phyloP scores from a whole-genome alignment of 1,284 basidiomycete genomes.

The Caloboletus inedulis region DNA sequence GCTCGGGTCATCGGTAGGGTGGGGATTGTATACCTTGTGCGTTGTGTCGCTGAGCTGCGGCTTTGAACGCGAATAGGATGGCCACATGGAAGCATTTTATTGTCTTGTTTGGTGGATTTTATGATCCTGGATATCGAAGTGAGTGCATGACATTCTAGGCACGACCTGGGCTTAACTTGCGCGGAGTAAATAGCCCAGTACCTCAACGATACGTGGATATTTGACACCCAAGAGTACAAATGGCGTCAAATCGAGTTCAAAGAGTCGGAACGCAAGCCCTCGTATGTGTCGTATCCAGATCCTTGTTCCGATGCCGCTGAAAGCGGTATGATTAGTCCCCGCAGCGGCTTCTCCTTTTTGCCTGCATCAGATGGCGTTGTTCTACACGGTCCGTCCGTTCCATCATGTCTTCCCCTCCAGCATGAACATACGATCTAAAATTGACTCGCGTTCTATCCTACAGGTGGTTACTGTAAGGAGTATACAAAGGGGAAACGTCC shows the following conservation, averaged over 20 bases:
- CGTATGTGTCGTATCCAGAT: constrained; percentile 42
- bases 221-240: constrained; percentile 84
- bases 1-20: constrained; percentile 76
- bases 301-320: neutral
- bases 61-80: constrained; percentile 55
- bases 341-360: constrained; percentile 88
- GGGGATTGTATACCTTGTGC: neutral
- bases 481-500: constrained; percentile 86
- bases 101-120: constrained; percentile 85
- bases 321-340: constrained; percentile 48
- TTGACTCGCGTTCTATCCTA: neutral
- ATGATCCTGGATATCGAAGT: constrained; percentile 80
- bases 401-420: neutral
- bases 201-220: constrained; percentile 85
- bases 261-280: constrained; percentile 67
- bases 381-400: constrained; percentile 61
- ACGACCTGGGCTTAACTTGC: neutral
- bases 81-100: constrained; percentile 87
- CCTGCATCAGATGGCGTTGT: constrained; percentile 79
- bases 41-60: neutral
- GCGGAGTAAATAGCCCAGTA: constrained; percentile 61
- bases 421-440: neutral
- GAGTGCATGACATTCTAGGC: constrained; percentile 14
- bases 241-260: constrained; percentile 82
- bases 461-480: constrained; percentile 90